Percentiles rank a stretch among this genome's conserved stretches.
Evolutionary conservation across 2,329 filamentous ascomycete species (phyloP).

Genomic region (Claviceps sp.): DNA sequence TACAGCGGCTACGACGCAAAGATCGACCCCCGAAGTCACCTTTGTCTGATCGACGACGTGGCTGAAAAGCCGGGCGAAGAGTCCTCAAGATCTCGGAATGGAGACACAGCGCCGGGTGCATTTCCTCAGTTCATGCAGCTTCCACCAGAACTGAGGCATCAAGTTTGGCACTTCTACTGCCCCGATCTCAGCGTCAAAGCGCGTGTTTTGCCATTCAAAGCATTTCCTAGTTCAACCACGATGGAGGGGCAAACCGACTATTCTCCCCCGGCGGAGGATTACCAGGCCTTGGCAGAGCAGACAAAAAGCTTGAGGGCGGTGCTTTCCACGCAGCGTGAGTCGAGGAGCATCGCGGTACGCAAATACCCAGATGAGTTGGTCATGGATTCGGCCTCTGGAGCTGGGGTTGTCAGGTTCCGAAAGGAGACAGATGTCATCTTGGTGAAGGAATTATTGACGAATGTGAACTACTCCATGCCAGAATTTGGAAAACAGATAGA

Average conservation of each 20-base stretch:
- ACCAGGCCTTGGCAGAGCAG: constrained; percentile 13
- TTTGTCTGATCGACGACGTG: constrained; percentile 5
- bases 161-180: constrained; percentile 21
- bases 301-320: constrained; percentile 17
- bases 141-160: constrained; percentile 21
- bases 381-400: constrained; percentile 13
- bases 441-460: constrained; percentile 8
- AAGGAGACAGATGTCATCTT: constrained; percentile 18
- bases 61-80: constrained; percentile 4
- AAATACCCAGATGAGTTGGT: constrained; percentile 8
- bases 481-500: constrained; percentile 17
- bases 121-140: constrained; percentile 16
- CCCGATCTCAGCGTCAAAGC: constrained; percentile 12
- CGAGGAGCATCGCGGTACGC: background rate
- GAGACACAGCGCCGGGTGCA: background rate
- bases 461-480: constrained; percentile 8
- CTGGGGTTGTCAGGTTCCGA: constrained; percentile 17
- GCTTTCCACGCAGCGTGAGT: constrained; percentile 16
- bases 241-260: constrained; percentile 5
- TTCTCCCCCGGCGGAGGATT: constrained; percentile 11
- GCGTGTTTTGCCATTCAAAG: constrained; percentile 10
- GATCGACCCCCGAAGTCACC: background rate
- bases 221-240: background rate
- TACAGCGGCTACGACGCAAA: constrained; percentile 4
- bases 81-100: background rate